phyloP scores from a whole-genome alignment of 2,329 filamentous ascomycete species.

The Pseudopithomyces chartarum region DNA sequence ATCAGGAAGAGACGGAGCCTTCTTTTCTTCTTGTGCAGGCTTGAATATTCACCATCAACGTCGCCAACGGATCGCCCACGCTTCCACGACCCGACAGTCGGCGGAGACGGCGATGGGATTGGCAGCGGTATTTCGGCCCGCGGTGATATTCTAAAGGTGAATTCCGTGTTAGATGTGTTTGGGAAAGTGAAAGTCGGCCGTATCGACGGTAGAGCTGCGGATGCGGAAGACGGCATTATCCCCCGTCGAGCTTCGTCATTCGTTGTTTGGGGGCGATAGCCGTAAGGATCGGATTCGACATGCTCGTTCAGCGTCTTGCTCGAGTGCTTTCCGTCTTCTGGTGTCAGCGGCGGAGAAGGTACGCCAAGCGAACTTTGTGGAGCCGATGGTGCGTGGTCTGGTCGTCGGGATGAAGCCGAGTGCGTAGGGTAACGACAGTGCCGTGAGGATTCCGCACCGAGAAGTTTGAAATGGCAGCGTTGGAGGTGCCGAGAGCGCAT shows the following conservation, averaged over 20 bases:
- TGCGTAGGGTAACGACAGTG: slow-evolving; percentile 17
- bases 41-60: slow-evolving; percentile 61
- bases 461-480: slow-evolving; percentile 13
- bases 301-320: slow-evolving; percentile 27
- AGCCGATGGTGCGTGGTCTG: neutral
- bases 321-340: slow-evolving; percentile 4
- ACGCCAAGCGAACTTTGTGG: slow-evolving; percentile 12
- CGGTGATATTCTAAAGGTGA: slow-evolving; percentile 41
- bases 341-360: slow-evolving; percentile 9
- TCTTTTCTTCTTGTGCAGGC: slow-evolving; percentile 66
- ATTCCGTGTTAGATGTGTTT: slow-evolving; percentile 18
- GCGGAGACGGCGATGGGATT: slow-evolving; percentile 36
- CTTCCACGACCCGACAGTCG: slow-evolving; percentile 47
- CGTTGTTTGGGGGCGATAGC: slow-evolving; percentile 26
- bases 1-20: slow-evolving; percentile 66
- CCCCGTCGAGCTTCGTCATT: slow-evolving; percentile 36
- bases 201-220: slow-evolving; percentile 13
- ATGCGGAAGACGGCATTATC: slow-evolving; percentile 28
- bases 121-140: slow-evolving; percentile 36
- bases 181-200: slow-evolving; percentile 17
- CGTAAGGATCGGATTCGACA: slow-evolving; percentile 29
- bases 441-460: slow-evolving; percentile 14
- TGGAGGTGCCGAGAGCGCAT: slow-evolving; percentile 22
- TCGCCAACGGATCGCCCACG: slow-evolving; percentile 60
- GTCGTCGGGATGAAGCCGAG: slow-evolving; percentile 11